A percentile compares a stretch with the other conserved stretches of the same genome.
Evolutionary conservation across 176 grass and related monocot genomes (phyloP).

Genomic region (Carex cristatella): DNA sequence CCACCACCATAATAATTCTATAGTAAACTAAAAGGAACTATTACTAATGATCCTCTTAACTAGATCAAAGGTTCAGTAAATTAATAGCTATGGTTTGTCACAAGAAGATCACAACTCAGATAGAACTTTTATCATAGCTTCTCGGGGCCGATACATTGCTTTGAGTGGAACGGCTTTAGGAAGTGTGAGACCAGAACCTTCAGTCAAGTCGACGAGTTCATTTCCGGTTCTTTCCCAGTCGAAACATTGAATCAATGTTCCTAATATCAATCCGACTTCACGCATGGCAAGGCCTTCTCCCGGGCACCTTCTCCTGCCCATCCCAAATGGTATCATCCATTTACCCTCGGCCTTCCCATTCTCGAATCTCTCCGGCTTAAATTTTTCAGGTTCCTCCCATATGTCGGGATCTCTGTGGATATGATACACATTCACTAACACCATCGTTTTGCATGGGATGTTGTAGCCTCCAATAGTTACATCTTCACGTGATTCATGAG

Average conservation of each 20-base stretch:
- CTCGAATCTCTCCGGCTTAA: constrained; percentile 26
- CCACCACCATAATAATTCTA: too few species aligned
- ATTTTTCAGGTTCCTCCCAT: constrained; percentile 17
- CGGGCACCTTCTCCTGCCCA: constrained; percentile 25
- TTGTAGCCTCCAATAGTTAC: constrained; percentile 19
- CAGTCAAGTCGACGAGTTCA: constrained; percentile 19
- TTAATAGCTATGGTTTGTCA: neutral
- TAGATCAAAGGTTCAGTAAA: neutral
- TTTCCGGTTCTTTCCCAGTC: constrained; percentile 17
- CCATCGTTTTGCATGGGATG: constrained; percentile 20
- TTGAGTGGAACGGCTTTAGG: constrained; percentile 23
- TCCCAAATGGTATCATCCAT: constrained; percentile 18
- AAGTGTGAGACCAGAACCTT: constrained; percentile 20
- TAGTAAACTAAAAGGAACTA: neutral
- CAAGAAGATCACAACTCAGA: neutral
- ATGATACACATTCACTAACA: constrained; percentile 25
- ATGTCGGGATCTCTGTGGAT: constrained; percentile 27
- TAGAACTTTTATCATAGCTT: constrained; percentile 5
- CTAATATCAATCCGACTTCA: constrained; percentile 16
- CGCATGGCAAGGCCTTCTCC: constrained; percentile 30
- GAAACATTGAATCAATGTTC: constrained; percentile 29
- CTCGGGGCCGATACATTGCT: constrained; percentile 14
- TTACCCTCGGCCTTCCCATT: neutral
- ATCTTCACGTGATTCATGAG: constrained; percentile 21
- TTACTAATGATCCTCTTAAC: neutral